A percentile compares a stretch with the other conserved stretches of the same genome.
phyloP scores from a whole-genome alignment of 306 rosid species.

The Begonia masoniana region DNA sequence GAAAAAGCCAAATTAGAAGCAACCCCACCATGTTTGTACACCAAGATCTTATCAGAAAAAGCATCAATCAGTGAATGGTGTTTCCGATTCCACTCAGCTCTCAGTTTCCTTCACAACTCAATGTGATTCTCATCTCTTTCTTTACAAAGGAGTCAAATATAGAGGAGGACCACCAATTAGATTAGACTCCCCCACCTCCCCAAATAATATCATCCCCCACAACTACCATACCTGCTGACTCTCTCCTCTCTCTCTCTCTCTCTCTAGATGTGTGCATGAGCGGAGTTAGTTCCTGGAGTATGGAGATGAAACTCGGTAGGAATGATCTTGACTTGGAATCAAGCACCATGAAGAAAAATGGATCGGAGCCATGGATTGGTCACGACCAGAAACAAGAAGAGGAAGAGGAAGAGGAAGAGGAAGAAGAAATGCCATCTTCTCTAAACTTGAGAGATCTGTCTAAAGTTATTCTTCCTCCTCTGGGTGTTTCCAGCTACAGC shows the following conservation, averaged over 20 bases:
- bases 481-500: conserved; percentile 53
- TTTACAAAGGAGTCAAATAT: no score
- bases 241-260: background rate
- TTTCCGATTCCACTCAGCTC: no score
- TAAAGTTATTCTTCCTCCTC: conserved; percentile 83
- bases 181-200: background rate
- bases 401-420: conserved; percentile 10
- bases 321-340: no score
- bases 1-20: no score
- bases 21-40: no score
- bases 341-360: background rate
- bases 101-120: no score
- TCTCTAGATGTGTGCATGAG: no score
- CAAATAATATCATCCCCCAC: background rate
- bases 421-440: conserved; percentile 17
- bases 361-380: background rate
- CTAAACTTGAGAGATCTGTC: conserved; percentile 46
- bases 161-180: background rate
- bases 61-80: no score
- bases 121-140: no score
- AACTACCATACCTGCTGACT: background rate
- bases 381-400: background rate
- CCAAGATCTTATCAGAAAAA: no score
- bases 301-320: background rate
- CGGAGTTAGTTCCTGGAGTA: background rate